These are phyloP conservation scores for Phaeodactylum tricornutum DNA, from an alignment of 108 stramenopile genomes.

Conservation along the genomic window DNA sequence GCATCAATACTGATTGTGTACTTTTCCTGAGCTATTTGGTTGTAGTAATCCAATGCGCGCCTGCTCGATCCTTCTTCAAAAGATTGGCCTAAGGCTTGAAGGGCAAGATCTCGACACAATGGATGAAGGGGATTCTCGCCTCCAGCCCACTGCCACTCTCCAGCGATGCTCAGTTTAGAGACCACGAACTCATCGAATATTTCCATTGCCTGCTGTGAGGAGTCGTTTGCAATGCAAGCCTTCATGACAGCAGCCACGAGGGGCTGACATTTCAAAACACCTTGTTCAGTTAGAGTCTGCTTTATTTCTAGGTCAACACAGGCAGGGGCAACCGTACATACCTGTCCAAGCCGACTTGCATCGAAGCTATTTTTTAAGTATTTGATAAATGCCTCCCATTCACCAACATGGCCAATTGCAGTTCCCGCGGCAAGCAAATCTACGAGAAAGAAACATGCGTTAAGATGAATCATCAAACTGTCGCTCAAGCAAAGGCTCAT, in stretches of 20 bases:
- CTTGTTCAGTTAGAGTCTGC: conserved; percentile 10
- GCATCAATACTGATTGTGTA: conserved; percentile 43
- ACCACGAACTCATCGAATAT: conserved; percentile 18
- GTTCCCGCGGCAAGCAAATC: conserved; percentile 73
- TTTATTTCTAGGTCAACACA: no score
- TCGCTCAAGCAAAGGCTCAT: not conserved
- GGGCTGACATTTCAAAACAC: conserved; percentile 12
- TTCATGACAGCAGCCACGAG: conserved; percentile 56
- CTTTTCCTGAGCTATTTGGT: conserved; percentile 34
- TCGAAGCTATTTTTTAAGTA: conserved; percentile 29
- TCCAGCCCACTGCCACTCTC: conserved; percentile 53
- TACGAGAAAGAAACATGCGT: not conserved
- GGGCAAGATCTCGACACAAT: conserved; percentile 47
- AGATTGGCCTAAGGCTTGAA: conserved; percentile 26
- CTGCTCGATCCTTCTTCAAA: not conserved
- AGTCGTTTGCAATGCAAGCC: conserved; percentile 40
- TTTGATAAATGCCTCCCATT: conserved; percentile 46
- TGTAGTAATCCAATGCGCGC: conserved; percentile 33
- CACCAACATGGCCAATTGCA: conserved; percentile 66
- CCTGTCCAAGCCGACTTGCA: conserved; percentile 18
- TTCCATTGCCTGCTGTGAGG: conserved; percentile 31
- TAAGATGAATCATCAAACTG: not conserved
- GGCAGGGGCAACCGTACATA: not conserved
- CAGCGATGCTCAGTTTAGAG: not conserved
- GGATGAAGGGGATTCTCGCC: conserved; percentile 42